These are phyloP conservation scores for Butyriboletus loyo DNA, from an alignment of 768 basidiomycete genomes.

Conservation along the genomic window DNA sequence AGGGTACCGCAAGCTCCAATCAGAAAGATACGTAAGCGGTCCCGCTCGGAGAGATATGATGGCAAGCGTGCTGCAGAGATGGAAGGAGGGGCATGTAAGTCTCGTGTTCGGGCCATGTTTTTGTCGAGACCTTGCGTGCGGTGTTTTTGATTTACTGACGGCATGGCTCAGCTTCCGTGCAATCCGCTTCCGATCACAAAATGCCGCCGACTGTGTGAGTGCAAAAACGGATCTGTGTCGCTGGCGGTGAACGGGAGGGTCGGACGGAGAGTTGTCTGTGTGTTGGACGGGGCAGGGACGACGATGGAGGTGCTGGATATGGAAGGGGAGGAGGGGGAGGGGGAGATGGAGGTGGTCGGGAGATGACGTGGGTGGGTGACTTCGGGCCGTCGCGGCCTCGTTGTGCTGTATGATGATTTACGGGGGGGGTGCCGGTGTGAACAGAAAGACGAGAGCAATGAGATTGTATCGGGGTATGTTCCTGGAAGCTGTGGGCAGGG, in stretches of 20 bases:
- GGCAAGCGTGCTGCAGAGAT: constrained; percentile 48
- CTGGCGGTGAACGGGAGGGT: constrained; percentile 72
- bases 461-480: constrained; percentile 26
- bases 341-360: constrained; percentile 29
- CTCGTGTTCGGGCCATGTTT: constrained; percentile 30
- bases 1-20: constrained; percentile 53
- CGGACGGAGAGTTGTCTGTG: constrained; percentile 73
- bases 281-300: constrained; percentile 62
- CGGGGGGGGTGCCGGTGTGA: constrained; percentile 42
- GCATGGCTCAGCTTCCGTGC: constrained; percentile 46
- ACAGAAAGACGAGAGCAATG: too few relatives aligned
- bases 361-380: constrained; percentile 15
- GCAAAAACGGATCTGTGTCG: constrained; percentile 49
- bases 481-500: constrained; percentile 29
- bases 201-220: constrained; percentile 52
- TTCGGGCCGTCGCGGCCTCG: constrained; percentile 27
- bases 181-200: constrained; percentile 52
- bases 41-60: constrained; percentile 66
- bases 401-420: constrained; percentile 24
- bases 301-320: constrained; percentile 74
- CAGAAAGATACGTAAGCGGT: constrained; percentile 49
- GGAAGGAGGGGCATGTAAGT: constrained; percentile 65
- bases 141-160: constrained; percentile 33
- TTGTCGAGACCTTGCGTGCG: constrained; percentile 28
- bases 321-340: constrained; percentile 55